Evolutionary conservation across 495 filamentous ascomycete genomes (phyloP), one percentile per base, ranked within the genome.

Genomic region (Aspergillus ellipticus): DNA sequence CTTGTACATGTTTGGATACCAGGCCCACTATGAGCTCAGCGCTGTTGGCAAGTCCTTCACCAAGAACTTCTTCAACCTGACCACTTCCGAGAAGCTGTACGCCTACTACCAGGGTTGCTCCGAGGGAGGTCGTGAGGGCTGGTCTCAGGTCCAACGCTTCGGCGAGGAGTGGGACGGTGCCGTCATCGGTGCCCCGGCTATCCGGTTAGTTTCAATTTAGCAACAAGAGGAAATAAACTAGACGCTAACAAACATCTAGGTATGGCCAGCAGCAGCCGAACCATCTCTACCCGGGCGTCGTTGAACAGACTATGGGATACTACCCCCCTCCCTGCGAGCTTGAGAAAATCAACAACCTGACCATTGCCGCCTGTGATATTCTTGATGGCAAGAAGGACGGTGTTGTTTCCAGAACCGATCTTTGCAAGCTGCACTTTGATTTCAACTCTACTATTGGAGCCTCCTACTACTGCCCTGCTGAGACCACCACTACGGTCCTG

Each of bases 261-360:
- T 78, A 70, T 49, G 69, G 63, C 13, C 73, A 78, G 47, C 74
- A 80, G 55, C 80, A 82, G 62, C 72, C 78, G 24, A 64, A 78
- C 42, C 79, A 82, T 55, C 54, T 81, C 0, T 75, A 68, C 51
- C 62, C 76, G 9, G 60, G 64, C 15, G 63, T 66, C 2, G 77
- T 78, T 6, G 76, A 80, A 58, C 54, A 76, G 49, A 76, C 73
- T 6, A 46, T 75, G 9, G 68, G 68, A 49, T 81, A 82, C 64
- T 80, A 69, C 62, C 78, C 79, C 19, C 70, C 74, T 0, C 73
- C 76, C 3, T 83, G 80, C 48, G 79, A 82, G 58, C 54, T 82
- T 6, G 66, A 65, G 13, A 75, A 76, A 55, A 80, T 82, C 51
- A 73, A 74, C 16, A 80, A 78, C 49, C 66, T 67, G 15, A 79